Percentiles rank a stretch among this genome's conserved stretches.
phyloP scores from a whole-genome alignment of 768 basidiomycete genomes.

The Boletus pseudopeckii region DNA sequence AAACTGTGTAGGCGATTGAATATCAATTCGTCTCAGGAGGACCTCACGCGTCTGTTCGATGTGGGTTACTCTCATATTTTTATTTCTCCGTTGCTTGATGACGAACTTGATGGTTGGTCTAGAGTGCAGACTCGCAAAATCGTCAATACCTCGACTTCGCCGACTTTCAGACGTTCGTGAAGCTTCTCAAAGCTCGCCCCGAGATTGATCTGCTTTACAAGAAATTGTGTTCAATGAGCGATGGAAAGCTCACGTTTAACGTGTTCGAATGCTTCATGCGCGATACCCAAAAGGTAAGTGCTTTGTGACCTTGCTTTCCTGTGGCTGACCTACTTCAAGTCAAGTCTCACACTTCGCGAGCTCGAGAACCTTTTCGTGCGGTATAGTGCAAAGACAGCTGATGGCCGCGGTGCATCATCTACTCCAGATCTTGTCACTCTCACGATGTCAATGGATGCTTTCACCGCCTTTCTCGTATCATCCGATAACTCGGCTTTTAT shows the following conservation, averaged over 20 bases:
- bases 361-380: slow-evolving; percentile 36
- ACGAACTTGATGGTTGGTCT: not conserved
- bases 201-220: slow-evolving; percentile 72
- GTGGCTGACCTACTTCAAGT: slow-evolving; percentile 29
- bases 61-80: slow-evolving; percentile 30
- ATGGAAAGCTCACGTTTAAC: slow-evolving; percentile 36
- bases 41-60: slow-evolving; percentile 57
- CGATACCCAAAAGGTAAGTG: slow-evolving; percentile 46
- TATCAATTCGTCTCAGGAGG: slow-evolving; percentile 51
- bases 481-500: slow-evolving; percentile 65
- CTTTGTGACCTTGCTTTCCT: not conserved
- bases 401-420: not conserved
- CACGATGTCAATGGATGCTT: slow-evolving; percentile 53
- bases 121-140: slow-evolving; percentile 62
- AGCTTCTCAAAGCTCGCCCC: slow-evolving; percentile 75
- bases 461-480: slow-evolving; percentile 79
- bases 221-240: slow-evolving; percentile 30
- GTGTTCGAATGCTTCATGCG: slow-evolving; percentile 52
- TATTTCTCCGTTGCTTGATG: not conserved
- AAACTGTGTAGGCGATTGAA: slow-evolving; percentile 69
- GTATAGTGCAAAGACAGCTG: slow-evolving; percentile 26
- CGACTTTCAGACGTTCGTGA: slow-evolving; percentile 81
- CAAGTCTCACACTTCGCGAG: slow-evolving; percentile 32
- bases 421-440: slow-evolving; percentile 3
- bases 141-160: slow-evolving; percentile 67